Percentiles rank a stretch among this genome's conserved stretches.
phyloP scores from a whole-genome alignment of 2,329 filamentous ascomycete genomes.

The Acephala macrosclerotiorum region DNA sequence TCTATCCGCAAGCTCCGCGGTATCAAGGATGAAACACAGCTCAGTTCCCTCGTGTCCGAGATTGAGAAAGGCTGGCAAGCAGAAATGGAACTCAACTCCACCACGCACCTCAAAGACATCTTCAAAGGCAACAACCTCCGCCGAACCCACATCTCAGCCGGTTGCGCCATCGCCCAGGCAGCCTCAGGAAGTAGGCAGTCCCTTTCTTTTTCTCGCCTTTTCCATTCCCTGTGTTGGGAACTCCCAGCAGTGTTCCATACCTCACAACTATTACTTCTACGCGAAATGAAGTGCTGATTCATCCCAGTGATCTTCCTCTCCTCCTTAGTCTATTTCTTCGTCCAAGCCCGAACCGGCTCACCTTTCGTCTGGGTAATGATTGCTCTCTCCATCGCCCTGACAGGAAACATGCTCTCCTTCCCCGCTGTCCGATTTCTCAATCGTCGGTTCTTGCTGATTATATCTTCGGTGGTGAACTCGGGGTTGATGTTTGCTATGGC shows the following conservation, averaged over 20 bases:
- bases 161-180: neutral
- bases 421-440: conserved; percentile 11
- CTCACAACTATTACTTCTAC: no score
- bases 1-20: neutral
- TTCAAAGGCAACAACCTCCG: conserved; percentile 9
- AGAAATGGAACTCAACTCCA: conserved; percentile 8
- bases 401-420: conserved; percentile 16
- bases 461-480: neutral
- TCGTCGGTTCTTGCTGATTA: neutral
- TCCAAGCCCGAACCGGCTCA: conserved; percentile 15
- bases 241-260: no score
- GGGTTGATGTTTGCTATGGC: neutral
- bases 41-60: neutral
- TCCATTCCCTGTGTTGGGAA: no score
- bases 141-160: neutral
- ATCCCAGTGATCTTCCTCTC: conserved; percentile 17
- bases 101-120: conserved; percentile 11
- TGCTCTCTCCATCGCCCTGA: conserved; percentile 15
- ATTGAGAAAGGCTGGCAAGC: conserved; percentile 17
- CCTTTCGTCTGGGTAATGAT: conserved; percentile 23
- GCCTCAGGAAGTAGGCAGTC: conserved; percentile 16
- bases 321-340: conserved; percentile 23
- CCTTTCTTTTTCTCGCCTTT: no score
- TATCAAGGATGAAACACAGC: neutral
- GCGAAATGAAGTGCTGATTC: no score